phyloP scores from a whole-genome alignment of 1,139 yeast genomes.

The Saccharomyces hybrid region DNA sequence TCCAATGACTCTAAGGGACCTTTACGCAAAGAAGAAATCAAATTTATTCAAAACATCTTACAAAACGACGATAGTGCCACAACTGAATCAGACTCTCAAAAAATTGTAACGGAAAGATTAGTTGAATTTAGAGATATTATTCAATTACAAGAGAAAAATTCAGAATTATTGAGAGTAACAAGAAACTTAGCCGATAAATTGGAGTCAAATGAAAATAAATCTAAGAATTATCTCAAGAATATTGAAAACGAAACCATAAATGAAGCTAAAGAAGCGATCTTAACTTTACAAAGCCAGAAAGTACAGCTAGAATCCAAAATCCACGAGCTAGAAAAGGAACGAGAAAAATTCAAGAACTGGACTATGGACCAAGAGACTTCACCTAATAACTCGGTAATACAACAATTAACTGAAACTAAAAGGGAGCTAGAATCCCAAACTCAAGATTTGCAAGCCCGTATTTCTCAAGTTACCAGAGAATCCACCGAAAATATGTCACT shows the following conservation, averaged over 20 bases:
- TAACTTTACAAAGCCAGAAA: conserved; percentile 56
- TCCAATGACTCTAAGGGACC: conserved; percentile 36
- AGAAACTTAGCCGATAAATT: conserved; percentile 65
- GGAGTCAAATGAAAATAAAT: conserved; percentile 39
- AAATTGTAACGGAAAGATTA: conserved; percentile 62
- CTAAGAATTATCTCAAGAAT: conserved; percentile 38
- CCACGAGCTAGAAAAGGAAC: conserved; percentile 13
- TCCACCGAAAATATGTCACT: conserved; percentile 37
- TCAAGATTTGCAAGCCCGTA: conserved; percentile 32
- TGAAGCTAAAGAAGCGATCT: conserved; percentile 72
- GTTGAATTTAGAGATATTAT: conserved; percentile 59
- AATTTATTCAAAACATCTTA: conserved; percentile 35
- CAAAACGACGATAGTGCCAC: conserved; percentile 24
- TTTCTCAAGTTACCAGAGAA: conserved; percentile 37
- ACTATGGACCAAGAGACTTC: no score
- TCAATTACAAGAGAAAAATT: conserved; percentile 68
- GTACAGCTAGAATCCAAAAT: conserved; percentile 34
- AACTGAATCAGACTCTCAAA: conserved; percentile 53
- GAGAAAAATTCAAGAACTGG: conserved; percentile 15
- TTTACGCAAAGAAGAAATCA: conserved; percentile 40
- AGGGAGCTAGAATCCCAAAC: conserved; percentile 11
- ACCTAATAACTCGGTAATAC: neutral
- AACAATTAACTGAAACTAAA: neutral
- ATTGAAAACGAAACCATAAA: conserved; percentile 54
- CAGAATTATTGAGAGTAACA: conserved; percentile 57